Evolutionary conservation across 2,329 filamentous ascomycete species (phyloP).

Genomic region (Fusarium vanettenii): DNA sequence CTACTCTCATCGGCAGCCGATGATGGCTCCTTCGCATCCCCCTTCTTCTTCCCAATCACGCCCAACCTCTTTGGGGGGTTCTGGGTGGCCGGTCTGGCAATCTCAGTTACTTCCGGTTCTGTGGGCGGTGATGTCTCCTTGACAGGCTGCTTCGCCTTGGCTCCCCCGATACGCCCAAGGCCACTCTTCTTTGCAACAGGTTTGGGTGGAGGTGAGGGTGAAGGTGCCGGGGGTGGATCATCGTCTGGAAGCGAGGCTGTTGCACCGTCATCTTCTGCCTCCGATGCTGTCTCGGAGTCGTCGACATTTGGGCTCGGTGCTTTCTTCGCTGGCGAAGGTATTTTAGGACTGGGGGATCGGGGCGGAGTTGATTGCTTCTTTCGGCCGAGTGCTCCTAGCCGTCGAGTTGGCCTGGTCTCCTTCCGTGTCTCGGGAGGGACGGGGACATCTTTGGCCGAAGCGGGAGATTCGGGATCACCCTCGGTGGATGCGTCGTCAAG

Average conservation of each 20-base stretch:
- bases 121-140: slow-evolving; percentile 2
- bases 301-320: slow-evolving; percentile 24
- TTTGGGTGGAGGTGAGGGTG: slow-evolving; percentile 40
- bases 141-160: slow-evolving; percentile 34
- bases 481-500: slow-evolving; percentile 49
- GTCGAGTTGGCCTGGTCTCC: slow-evolving; percentile 30
- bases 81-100: slow-evolving; percentile 11
- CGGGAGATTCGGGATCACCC: slow-evolving; percentile 43
- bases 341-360: slow-evolving; percentile 29
- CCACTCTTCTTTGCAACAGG: slow-evolving; percentile 45
- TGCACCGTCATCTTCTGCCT: slow-evolving; percentile 50
- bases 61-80: slow-evolving; percentile 46
- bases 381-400: slow-evolving; percentile 52
- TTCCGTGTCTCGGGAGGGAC: slow-evolving; percentile 18
- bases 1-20: slow-evolving; percentile 27
- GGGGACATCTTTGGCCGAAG: slow-evolving; percentile 9
- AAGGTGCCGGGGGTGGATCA: slow-evolving; percentile 23
- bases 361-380: slow-evolving; percentile 46
- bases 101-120: slow-evolving; percentile 16
- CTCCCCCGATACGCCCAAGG: slow-evolving; percentile 57
- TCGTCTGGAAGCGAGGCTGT: slow-evolving; percentile 39
- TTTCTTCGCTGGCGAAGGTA: slow-evolving; percentile 6
- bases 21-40: slow-evolving; percentile 4
- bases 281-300: slow-evolving; percentile 59
- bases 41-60: slow-evolving; percentile 49